Evolutionary conservation across 345 rosid species (phyloP), one percentile per base, ranked within the genome.

Genomic region (Eucalyptus marginata): DNA sequence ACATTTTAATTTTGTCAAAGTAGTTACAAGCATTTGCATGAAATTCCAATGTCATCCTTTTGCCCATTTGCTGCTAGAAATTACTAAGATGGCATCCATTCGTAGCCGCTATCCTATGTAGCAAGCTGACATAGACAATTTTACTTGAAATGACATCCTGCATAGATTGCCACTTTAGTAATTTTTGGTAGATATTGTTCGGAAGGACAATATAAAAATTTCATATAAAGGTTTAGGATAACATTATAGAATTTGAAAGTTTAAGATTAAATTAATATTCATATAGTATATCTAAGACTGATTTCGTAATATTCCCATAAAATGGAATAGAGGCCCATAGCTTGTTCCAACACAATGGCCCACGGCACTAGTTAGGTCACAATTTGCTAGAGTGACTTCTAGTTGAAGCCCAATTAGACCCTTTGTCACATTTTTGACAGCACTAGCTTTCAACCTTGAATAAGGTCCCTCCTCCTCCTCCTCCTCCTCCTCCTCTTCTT

Each of bases 221-320:
- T 62, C 3, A 7, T 27, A 14, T 29, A 62, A 29, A 62, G 17
- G 1, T 62, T 62, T 29, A 29, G 0, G 5, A 6, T 0, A 2
- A 58, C 1, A 58, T 58, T 16, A 51, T 6, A 2, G 54, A 51
- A 51, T 6, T 1, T 51, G 2, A 54, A 54, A 54, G 0, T 54
- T 54, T 54, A 20, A 1, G 5, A 54, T 2, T 20, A 0, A 54
- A 54, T 20, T 54, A 1, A 20, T 0, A 54, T 2, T 16, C 0
- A 3, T 16, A 54, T 0, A 54, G 8, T 4, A 54, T 3, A 54
- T 54, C 3, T 20, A 54, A 3, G 2, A 54, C 1, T 54, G 1
- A 54, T 54, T 54, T 2, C 4, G 4, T 8, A 54, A 54, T 3
- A 8, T 54, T 54, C 0, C 25, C 10, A 18, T 54, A 7, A 52